Conservation (phyloP, 2,329 filamentous ascomycete genomes). For the Fusarium nygamai region DNA sequence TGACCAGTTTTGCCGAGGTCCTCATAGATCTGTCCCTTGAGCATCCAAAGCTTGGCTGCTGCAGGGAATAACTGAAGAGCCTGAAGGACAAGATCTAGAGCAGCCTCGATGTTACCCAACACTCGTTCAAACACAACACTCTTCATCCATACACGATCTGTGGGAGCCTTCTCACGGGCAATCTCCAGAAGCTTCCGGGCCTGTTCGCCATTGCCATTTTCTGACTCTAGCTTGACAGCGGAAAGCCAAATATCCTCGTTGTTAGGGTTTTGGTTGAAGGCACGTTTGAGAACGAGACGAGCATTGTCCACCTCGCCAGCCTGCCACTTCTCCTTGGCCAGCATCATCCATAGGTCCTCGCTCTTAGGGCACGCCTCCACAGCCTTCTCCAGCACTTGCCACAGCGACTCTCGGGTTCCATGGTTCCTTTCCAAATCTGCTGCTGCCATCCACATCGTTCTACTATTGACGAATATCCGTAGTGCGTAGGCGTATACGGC, state of each 20-base stretch:
- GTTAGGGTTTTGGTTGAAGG: conserved; percentile 94
- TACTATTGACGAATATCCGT: conserved; percentile 88
- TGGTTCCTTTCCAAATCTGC: conserved; percentile 92
- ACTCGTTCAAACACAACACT: conserved; percentile 93
- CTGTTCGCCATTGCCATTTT: conserved; percentile 83
- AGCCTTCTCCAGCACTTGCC: conserved; percentile 88
- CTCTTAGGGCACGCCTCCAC: conserved; percentile 93
- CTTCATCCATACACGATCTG: conserved; percentile 97
- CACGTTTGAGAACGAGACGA: conserved; percentile 83
- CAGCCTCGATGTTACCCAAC: conserved; percentile 79
- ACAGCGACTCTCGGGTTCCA: conserved; percentile 83
- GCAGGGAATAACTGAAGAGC: conserved; percentile 87
- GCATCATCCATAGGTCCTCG: conserved; percentile 94
- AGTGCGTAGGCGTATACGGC: conserved; percentile 94
- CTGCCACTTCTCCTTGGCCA: conserved; percentile 94
- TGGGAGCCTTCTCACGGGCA: conserved; percentile 88
- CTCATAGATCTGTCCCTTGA: conserved; percentile 98
- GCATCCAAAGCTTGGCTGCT: conserved; percentile 93
- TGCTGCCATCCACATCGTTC: conserved; percentile 88
- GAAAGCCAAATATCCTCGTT: conserved; percentile 99
- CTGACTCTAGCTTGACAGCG: conserved; percentile 94
- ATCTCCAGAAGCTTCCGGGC: conserved; percentile 83
- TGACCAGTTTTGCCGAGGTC: conserved; percentile 80
- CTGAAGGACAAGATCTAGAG: conserved; percentile 87
- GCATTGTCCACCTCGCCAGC: conserved; percentile 88